Base-by-base conservation (phyloP, 257 asterid species). In the Solanum pennellii region DNA sequence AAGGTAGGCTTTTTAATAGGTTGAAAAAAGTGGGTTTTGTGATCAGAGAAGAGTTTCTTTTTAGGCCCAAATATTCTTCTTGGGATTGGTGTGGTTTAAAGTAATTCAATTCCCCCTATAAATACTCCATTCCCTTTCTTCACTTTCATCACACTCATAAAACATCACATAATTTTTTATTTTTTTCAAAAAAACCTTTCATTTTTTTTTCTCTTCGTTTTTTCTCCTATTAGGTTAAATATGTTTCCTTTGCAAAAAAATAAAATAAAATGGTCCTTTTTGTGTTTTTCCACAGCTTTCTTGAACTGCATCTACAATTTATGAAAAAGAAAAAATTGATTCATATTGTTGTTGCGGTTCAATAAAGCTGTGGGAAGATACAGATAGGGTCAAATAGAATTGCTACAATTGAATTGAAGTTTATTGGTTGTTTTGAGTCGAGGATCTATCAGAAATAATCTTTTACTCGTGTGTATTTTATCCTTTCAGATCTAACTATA, bases 241-340 rank as follows among this genome's bases (percentile, higher is more conserved):
- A 6, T 9, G 23, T 25, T 4, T 72, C 13, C 8, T 18, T 72
- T 72, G 25, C 68, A 83, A 15, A 45, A 35, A 35, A 35, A 35
- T 35, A 3, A 4, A 35, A 35, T 2, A 33, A 37, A 37, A 37
- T 37, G 39, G 39, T 37, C 7, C 95, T 91, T 92, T 92, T 91
- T 92, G 90, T 96, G 87, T 89, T 92, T 89, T 94, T 94, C 98
- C 98, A 96, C 98, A 93, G 98, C 98, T 96, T 96, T 96, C 98
- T 96, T 96, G 98, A 96, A 96, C 98, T 94, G 98, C 95, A 86
- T 87, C 86, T 73, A 20, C 1, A 73, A 10, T 8, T 29, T 5
- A 35, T 5, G 7, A 5, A 35, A 37, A 83, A 59, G 83, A 42
- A 41, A 7, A 45, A 86, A 12, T 20, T 35, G 16, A 74, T 37